Evolutionary conservation across 768 basidiomycete genomes (phyloP).

Genomic region (Phlebiopsis gigantea): DNA sequence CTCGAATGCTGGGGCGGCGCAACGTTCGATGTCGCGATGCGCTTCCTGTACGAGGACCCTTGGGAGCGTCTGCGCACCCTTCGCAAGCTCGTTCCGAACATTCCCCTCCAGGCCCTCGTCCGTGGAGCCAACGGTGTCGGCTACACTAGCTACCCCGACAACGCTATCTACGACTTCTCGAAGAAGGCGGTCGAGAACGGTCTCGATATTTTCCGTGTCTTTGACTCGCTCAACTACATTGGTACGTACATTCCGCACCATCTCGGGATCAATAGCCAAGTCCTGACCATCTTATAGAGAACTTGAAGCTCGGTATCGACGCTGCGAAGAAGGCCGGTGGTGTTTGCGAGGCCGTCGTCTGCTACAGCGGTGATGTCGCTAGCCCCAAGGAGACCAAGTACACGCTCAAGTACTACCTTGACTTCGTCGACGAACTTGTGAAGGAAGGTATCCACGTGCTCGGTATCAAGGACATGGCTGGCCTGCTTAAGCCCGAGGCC

Average conservation of each 20-base stretch:
- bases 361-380: conserved; percentile 97
- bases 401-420: conserved; percentile 94
- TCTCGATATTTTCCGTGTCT: conserved; percentile 98
- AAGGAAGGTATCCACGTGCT: conserved; percentile 94
- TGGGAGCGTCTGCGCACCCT: conserved; percentile 97
- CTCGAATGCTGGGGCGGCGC: conserved; percentile 99
- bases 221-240: conserved; percentile 98
- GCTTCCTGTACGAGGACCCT: conserved; percentile 99
- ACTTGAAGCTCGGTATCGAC: conserved; percentile 91
- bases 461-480: conserved; percentile 99
- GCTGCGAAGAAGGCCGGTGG: conserved; percentile 99
- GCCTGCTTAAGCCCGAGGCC: conserved; percentile 90
- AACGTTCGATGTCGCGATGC: conserved; percentile 98
- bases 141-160: conserved; percentile 98
- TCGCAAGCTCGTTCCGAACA: conserved; percentile 95
- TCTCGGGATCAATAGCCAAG: not conserved
- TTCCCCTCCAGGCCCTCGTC: conserved; percentile 96
- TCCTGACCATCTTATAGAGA: conserved; percentile 41
- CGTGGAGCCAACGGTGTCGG: conserved; percentile 99
- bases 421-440: conserved; percentile 91
- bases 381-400: conserved; percentile 95
- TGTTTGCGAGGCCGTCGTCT: conserved; percentile 95
- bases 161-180: conserved; percentile 99
- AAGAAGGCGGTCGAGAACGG: conserved; percentile 99
- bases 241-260: conserved; percentile 59